phyloP scores from a whole-genome alignment of 352 stramenopile species.

The Chrysophaeum taylorii region DNA sequence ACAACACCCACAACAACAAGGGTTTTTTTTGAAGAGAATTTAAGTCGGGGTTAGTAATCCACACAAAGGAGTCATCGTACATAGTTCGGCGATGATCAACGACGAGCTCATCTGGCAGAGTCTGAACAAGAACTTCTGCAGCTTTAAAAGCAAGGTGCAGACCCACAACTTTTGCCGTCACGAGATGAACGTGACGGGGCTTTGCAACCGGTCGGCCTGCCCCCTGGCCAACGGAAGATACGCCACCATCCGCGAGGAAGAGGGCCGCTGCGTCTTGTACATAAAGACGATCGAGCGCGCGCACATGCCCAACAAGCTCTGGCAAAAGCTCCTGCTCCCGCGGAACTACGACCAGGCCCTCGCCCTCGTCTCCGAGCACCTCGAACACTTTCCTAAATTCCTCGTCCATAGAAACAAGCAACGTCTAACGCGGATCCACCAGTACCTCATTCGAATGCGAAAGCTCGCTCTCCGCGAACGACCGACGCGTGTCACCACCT shows the following conservation, averaged over 20 bases:
- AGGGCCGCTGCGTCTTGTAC: conserved; percentile 84
- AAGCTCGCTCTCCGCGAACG: conserved; percentile 65
- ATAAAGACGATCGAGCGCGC: conserved; percentile 98
- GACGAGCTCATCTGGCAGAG: conserved; percentile 98
- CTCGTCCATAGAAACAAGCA: conserved; percentile 96
- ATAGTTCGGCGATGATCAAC: conserved; percentile 23
- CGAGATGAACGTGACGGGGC: conserved; percentile 91
- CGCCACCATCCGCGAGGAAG: conserved; percentile 92
- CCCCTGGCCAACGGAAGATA: conserved; percentile 95
- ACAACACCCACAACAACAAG: too few relatives aligned
- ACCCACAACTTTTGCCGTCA: conserved; percentile 91
- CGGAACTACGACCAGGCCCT: conserved; percentile 94
- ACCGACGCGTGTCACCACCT: conserved; percentile 81
- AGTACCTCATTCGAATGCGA: conserved; percentile 96
- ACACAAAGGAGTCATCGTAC: too few relatives aligned
- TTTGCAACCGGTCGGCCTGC: conserved; percentile 90
- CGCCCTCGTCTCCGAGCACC: conserved; percentile 80
- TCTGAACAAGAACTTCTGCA: conserved; percentile 97
- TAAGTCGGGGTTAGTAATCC: too few relatives aligned
- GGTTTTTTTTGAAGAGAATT: too few relatives aligned
- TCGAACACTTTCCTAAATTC: conserved; percentile 96
- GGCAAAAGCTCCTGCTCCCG: conserved; percentile 89
- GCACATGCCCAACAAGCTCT: conserved; percentile 94
- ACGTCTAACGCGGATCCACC: conserved; percentile 96
- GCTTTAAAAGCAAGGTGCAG: conserved; percentile 88